Conservation (phyloP, 768 basidiomycete species). For the Pholiota molesta region DNA sequence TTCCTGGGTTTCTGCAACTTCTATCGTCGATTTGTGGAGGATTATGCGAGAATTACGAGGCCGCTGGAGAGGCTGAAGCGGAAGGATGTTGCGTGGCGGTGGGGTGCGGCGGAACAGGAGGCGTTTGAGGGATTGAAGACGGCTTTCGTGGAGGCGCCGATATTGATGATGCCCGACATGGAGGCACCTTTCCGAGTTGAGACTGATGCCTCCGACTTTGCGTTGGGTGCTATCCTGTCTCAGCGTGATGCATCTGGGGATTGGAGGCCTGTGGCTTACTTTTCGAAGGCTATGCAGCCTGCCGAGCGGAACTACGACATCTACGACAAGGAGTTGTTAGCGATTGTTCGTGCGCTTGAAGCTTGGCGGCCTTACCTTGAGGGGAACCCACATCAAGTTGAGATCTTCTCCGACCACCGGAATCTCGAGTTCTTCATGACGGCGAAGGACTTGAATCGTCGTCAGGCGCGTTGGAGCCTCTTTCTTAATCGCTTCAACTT, state of each 20-base stretch:
- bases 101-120: not conserved
- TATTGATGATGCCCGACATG: not conserved
- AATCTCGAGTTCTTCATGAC: slow-evolving; percentile 44
- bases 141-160: too few species aligned
- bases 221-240: slow-evolving; percentile 25
- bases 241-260: slow-evolving; percentile 37
- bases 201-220: too few species aligned
- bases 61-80: not conserved
- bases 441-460: slow-evolving; percentile 35
- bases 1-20: slow-evolving; percentile 47
- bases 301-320: slow-evolving; percentile 47
- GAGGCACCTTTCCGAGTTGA: not conserved
- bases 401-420: slow-evolving; percentile 36
- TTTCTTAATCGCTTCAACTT: slow-evolving; percentile 31
- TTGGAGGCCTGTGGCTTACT: not conserved
- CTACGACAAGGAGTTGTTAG: slow-evolving; percentile 50
- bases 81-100: not conserved
- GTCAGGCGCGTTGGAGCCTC: slow-evolving; percentile 45
- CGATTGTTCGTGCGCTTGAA: slow-evolving; percentile 38
- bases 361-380: slow-evolving; percentile 28
- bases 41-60: not conserved
- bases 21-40: slow-evolving; percentile 42
- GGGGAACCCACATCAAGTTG: slow-evolving; percentile 22
- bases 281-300: not conserved
- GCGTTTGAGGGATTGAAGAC: not conserved